Evolutionary conservation across 2,329 filamentous ascomycete genomes (phyloP).

Genomic region (Sodiomyces alkalinus): DNA sequence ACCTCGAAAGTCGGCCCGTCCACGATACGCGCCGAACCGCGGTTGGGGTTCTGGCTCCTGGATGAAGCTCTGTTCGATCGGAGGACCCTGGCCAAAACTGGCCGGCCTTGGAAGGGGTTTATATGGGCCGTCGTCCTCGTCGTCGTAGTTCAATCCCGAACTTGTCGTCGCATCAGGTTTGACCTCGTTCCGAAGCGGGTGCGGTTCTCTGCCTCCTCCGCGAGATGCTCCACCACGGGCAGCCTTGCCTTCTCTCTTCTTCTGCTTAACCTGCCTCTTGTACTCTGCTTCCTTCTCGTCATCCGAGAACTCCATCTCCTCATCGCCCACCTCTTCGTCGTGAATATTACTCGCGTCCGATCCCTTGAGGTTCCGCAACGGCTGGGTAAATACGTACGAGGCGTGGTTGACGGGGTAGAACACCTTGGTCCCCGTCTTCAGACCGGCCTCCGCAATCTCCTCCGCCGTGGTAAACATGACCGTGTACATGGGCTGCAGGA

Average conservation of each 20-base stretch:
- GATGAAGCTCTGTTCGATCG: slow-evolving; percentile 28
- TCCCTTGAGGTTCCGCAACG: slow-evolving; percentile 64
- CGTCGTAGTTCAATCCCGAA: slow-evolving; percentile 48
- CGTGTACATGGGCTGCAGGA: slow-evolving; percentile 75
- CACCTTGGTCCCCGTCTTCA: slow-evolving; percentile 55
- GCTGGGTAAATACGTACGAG: slow-evolving; percentile 73
- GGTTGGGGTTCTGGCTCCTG: slow-evolving; percentile 19
- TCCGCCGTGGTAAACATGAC: slow-evolving; percentile 56
- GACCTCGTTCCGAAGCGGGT: slow-evolving; percentile 24
- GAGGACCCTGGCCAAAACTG: slow-evolving; percentile 38
- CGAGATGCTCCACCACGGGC: slow-evolving; percentile 22
- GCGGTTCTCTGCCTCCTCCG: slow-evolving; percentile 19
- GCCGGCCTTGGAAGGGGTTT: slow-evolving; percentile 54
- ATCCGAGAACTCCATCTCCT: slow-evolving; percentile 91
- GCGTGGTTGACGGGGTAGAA: slow-evolving; percentile 72
- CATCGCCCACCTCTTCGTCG: slow-evolving; percentile 75
- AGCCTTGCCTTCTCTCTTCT: slow-evolving; percentile 37
- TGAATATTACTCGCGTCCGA: slow-evolving; percentile 91
- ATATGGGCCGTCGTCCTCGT: slow-evolving; percentile 55
- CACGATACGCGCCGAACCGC: slow-evolving; percentile 17
- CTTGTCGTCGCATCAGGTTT: slow-evolving; percentile 16
- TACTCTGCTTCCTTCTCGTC: slow-evolving; percentile 86
- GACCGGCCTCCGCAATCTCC: slow-evolving; percentile 50
- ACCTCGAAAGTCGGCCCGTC: slow-evolving; percentile 31
- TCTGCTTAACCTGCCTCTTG: slow-evolving; percentile 54